Evolutionary conservation across 768 basidiomycete species (phyloP).

Genomic region (Serendipita vermifera): DNA sequence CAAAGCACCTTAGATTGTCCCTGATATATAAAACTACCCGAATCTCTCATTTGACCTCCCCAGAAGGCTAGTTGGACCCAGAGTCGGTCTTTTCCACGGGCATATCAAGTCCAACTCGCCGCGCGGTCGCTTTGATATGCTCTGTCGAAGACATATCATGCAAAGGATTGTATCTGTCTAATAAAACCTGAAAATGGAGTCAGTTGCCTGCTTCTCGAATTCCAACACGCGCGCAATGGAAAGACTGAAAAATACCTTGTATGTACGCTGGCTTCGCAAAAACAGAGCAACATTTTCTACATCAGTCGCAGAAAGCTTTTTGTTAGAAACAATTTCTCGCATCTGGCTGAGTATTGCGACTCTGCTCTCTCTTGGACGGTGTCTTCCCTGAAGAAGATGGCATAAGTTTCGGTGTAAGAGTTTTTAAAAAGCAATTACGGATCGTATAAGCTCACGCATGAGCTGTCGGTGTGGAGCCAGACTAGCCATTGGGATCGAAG

Average conservation of each 20-base stretch:
- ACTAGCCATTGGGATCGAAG: too few species aligned
- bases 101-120: slow-evolving; percentile 67
- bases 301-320: background rate
- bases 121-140: slow-evolving; percentile 67
- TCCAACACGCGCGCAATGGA: background rate
- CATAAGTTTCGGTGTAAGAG: background rate
- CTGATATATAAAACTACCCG: too few species aligned
- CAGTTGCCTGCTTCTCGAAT: too few species aligned
- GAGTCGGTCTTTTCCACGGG: slow-evolving; percentile 34
- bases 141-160: slow-evolving; percentile 69
- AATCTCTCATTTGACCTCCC: too few species aligned
- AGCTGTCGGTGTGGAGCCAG: background rate
- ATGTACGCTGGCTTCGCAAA: slow-evolving; percentile 9
- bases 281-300: slow-evolving; percentile 9
- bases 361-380: background rate
- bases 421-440: background rate
- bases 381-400: background rate
- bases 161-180: slow-evolving; percentile 82
- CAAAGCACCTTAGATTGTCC: too few species aligned
- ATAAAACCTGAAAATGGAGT: slow-evolving; percentile 53
- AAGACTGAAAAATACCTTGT: slow-evolving; percentile 4
- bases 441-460: slow-evolving; percentile 1
- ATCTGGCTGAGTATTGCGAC: background rate
- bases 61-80: too few species aligned
- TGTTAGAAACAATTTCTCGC: background rate